Percentiles rank a stretch among this genome's conserved stretches.
Evolutionary conservation across 2,329 filamentous ascomycete species (phyloP).

Genomic region (Aspergillus oerlinghausenensis): DNA sequence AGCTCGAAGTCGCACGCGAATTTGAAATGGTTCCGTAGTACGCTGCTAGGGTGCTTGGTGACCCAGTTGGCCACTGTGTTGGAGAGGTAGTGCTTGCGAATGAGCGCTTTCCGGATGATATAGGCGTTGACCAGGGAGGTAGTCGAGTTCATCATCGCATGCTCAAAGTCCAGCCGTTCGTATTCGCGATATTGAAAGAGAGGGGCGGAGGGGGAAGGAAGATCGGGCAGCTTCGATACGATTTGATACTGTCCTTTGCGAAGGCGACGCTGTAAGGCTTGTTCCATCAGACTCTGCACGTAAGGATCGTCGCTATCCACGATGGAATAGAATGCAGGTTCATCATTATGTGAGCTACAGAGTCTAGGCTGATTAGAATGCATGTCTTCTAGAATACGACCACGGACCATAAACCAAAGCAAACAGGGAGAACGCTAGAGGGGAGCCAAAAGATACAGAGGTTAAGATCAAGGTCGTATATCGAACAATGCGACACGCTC

Average conservation of each 20-base stretch:
- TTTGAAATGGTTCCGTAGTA: slow-evolving; percentile 67
- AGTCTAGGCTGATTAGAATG: slow-evolving; percentile 31
- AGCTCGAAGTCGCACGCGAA: slow-evolving; percentile 83
- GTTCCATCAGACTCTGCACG: slow-evolving; percentile 77
- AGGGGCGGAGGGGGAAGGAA: slow-evolving; percentile 44
- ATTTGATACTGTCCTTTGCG: slow-evolving; percentile 52
- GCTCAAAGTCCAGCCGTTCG: slow-evolving; percentile 80
- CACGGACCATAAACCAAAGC: slow-evolving; percentile 9
- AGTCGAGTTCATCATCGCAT: slow-evolving; percentile 57
- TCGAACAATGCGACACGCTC: slow-evolving; percentile 18
- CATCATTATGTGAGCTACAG: slow-evolving; percentile 32
- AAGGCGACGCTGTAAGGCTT: slow-evolving; percentile 63
- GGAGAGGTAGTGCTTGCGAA: slow-evolving; percentile 90
- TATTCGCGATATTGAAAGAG: slow-evolving; percentile 81
- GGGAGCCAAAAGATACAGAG: slow-evolving; percentile 10
- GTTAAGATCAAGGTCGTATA: slow-evolving; percentile 25
- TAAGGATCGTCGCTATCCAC: slow-evolving; percentile 84
- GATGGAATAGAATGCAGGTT: slow-evolving; percentile 59
- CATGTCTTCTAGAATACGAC: slow-evolving; percentile 8
- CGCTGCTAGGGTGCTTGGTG: slow-evolving; percentile 70
- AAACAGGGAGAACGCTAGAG: slow-evolving; percentile 6
- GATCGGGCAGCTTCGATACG: slow-evolving; percentile 48
- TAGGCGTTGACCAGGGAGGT: slow-evolving; percentile 79
- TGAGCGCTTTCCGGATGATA: slow-evolving; percentile 91
- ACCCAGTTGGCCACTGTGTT: slow-evolving; percentile 81